These are phyloP conservation scores for Mycena leptocephala DNA, from an alignment of 768 basidiomycete genomes.

Conservation along the genomic window DNA sequence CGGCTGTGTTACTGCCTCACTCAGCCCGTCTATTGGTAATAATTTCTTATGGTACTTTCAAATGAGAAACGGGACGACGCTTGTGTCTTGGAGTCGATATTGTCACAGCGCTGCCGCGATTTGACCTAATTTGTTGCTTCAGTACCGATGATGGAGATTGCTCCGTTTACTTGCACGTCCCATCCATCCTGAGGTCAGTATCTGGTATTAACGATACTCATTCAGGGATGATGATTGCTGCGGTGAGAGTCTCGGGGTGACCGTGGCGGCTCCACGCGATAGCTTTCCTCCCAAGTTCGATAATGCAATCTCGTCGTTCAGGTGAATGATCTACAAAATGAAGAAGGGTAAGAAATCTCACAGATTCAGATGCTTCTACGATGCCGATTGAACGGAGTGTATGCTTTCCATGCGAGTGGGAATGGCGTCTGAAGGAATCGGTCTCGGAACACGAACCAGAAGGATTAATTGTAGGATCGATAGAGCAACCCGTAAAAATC, in stretches of 20 bases:
- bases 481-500: too few species aligned
- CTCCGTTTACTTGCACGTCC: neutral
- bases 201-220: neutral
- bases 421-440: too few species aligned
- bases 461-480: too few species aligned
- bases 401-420: too few species aligned
- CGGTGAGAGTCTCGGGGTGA: neutral
- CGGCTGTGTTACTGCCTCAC: too few species aligned
- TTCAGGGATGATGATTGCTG: constrained; percentile 8
- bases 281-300: neutral
- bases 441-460: too few species aligned
- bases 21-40: too few species aligned
- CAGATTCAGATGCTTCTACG: neutral
- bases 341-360: neutral
- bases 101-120: too few species aligned
- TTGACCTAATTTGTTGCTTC: too few species aligned
- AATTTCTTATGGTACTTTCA: too few species aligned
- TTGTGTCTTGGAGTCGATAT: too few species aligned
- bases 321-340: neutral
- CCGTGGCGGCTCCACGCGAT: neutral
- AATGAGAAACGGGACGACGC: too few species aligned
- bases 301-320: constrained; percentile 17
- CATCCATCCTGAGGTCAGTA: neutral
- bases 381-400: neutral
- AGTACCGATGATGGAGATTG: neutral